phyloP scores from a whole-genome alignment of 495 filamentous ascomycete genomes.

The Neurospora tetrasperma region DNA sequence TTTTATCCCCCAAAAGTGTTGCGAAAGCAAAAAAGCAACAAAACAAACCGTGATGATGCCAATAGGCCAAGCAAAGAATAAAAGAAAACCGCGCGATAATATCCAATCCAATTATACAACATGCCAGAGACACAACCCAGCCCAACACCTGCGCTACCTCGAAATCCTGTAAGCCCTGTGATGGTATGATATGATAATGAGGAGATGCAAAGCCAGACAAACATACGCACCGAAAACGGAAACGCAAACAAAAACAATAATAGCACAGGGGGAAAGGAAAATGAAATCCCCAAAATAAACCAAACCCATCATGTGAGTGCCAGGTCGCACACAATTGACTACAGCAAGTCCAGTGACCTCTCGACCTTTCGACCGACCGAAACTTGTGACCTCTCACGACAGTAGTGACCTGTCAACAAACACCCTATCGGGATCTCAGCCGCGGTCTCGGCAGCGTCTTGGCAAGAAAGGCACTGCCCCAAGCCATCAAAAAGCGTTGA shows the following conservation, averaged over 20 bases:
- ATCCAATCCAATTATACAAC: background rate
- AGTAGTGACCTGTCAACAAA: background rate
- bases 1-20: background rate
- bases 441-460: background rate
- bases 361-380: background rate
- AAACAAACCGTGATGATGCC: background rate
- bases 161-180: background rate
- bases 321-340: background rate
- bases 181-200: background rate
- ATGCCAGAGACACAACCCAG: background rate
- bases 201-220: background rate
- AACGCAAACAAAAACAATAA: background rate
- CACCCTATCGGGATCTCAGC: background rate
- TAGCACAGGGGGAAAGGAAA: background rate
- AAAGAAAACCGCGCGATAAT: background rate
- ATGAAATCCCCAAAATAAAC: background rate
- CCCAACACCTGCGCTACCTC: background rate
- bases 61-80: background rate
- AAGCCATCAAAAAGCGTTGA: background rate
- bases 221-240: background rate
- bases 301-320: background rate
- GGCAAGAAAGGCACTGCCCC: background rate
- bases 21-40: background rate
- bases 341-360: background rate
- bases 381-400: background rate